Base-by-base conservation (phyloP, 495 filamentous ascomycete genomes). In the Articulospora tetracladia region DNA sequence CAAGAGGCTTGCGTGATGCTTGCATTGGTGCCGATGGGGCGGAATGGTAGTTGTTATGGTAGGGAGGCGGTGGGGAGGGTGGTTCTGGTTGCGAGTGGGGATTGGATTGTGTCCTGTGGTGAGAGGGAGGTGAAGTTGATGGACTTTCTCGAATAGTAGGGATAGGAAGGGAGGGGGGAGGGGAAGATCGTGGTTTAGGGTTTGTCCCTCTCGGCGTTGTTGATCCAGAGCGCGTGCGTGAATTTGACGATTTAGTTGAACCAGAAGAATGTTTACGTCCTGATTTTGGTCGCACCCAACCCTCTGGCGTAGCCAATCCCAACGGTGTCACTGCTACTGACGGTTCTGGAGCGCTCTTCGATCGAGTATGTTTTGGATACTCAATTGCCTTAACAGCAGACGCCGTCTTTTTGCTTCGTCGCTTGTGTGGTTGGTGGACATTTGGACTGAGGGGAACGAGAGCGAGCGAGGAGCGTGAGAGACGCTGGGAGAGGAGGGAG, bases 401-500 rank as follows among this genome's bases (percentile, higher is more conserved):
- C 1, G 49, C 44, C 12, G 30, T 25, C 20, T 23, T 30, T 17
- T 36, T 26, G 11, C 24, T 52, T 17, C n/a, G 25, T 46, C 20
- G 34, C 8, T 30, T 19, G 20, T 60, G 48, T 3, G 49, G 27
- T 20, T 30, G 10, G 26, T n/a, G 46, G n/a, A 27, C 22, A 10
- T 28, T 13, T 28, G 53, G 44, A 3, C 28, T 46, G 13, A 25
- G 20, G 4, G 52, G 60, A 0, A 53, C n/a, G 17, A 59, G 26
- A 3, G 47, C 50, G 1, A 63, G 30, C 0, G 66, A 62, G 13
- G 63, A 64, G 12, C 41, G 47, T 6, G 66, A 66, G 6, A 66
- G 39, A 4, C 66, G 56, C 11, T 47, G n/a, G 13, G 63, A 64
- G 24, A 69, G 60, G 30, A 61, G 63, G n/a, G 62, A 59, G 26